Conservation (phyloP, 1,139 yeast genomes). For the Lodderomyces beijingensis region DNA sequence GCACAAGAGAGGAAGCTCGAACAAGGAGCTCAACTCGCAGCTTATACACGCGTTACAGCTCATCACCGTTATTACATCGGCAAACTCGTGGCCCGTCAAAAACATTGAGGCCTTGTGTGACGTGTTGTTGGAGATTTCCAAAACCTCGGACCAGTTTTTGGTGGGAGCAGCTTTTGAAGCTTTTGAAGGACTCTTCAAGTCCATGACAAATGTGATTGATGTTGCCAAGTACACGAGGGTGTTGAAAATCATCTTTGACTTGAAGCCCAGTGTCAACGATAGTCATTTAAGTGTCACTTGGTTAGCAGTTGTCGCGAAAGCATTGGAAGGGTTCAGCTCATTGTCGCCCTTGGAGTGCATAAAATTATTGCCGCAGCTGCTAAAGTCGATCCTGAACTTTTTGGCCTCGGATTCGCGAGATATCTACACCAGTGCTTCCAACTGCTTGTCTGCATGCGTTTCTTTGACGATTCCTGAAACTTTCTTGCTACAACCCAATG, state of each 20-base stretch:
- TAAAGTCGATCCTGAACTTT: conserved; percentile 56
- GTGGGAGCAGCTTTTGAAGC: conserved; percentile 80
- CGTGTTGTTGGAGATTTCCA: conserved; percentile 66
- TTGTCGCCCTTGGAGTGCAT: conserved; percentile 59
- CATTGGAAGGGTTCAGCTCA: conserved; percentile 62
- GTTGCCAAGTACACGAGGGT: conserved; percentile 59
- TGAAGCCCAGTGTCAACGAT: conserved; percentile 80
- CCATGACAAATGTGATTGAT: conserved; percentile 66
- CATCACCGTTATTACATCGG: conserved; percentile 60
- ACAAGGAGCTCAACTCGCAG: conserved; percentile 48
- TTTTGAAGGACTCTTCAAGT: conserved; percentile 77
- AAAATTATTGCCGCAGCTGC: conserved; percentile 50
- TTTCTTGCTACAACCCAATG: conserved; percentile 49
- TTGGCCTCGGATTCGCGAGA: conserved; percentile 65
- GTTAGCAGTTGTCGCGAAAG: conserved; percentile 92
- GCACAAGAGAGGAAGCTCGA: conserved; percentile 31
- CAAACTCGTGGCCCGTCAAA: conserved; percentile 77
- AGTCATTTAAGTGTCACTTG: conserved; percentile 87
- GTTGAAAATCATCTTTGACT: conserved; percentile 67
- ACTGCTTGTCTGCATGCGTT: conserved; percentile 76
- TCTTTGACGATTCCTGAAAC: conserved; percentile 63
- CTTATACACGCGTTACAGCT: conserved; percentile 77
- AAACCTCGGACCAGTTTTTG: conserved; percentile 78
- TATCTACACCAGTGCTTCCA: conserved; percentile 74
- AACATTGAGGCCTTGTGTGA: conserved; percentile 75